These are phyloP conservation scores for Oryza nivara DNA, from an alignment of 176 grass and related monocot genomes.

Conservation along the genomic window DNA sequence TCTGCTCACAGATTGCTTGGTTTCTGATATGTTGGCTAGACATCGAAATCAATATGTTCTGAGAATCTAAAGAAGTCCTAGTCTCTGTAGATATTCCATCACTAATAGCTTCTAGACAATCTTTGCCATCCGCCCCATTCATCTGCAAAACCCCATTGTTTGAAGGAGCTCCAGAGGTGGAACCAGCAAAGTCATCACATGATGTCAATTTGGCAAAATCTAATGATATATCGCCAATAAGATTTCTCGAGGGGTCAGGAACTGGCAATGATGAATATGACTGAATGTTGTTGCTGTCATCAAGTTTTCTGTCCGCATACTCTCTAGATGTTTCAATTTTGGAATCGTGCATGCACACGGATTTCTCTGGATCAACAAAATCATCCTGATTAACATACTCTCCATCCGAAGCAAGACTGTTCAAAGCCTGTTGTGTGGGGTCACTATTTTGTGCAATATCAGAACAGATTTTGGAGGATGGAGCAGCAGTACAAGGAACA, in stretches of 20 bases:
- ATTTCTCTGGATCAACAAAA: constrained; percentile 21
- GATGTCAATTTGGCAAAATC: constrained; percentile 45
- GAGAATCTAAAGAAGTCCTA: constrained; percentile 53
- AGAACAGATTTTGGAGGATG: constrained; percentile 31
- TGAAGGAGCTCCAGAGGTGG: constrained; percentile 6
- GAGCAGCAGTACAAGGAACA: constrained; percentile 14
- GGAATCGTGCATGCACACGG: constrained; percentile 17
- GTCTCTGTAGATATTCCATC: constrained; percentile 36
- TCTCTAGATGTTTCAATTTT: constrained; percentile 24
- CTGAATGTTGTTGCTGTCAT: constrained; percentile 3
- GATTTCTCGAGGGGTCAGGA: constrained; percentile 17
- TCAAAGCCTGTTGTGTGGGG: constrained; percentile 33
- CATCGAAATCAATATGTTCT: constrained; percentile 73
- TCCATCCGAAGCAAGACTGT: constrained; percentile 36
- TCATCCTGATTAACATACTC: constrained; percentile 47
- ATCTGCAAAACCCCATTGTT: constrained; percentile 18
- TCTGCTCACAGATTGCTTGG: constrained; percentile 73
- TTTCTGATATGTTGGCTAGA: constrained; percentile 83
- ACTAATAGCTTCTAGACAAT: constrained; percentile 20
- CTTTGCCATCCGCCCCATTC: constrained; percentile 16
- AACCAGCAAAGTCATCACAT: constrained; percentile 33
- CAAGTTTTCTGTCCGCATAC: constrained; percentile 15
- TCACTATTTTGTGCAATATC: constrained; percentile 41
- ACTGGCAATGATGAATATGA: constrained; percentile 31
- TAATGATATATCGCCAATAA: constrained; percentile 9